A percentile compares a stretch with the other conserved stretches of the same genome.
phyloP scores from a whole-genome alignment of 768 basidiomycete genomes.

The Gloeophyllum trabeum region DNA sequence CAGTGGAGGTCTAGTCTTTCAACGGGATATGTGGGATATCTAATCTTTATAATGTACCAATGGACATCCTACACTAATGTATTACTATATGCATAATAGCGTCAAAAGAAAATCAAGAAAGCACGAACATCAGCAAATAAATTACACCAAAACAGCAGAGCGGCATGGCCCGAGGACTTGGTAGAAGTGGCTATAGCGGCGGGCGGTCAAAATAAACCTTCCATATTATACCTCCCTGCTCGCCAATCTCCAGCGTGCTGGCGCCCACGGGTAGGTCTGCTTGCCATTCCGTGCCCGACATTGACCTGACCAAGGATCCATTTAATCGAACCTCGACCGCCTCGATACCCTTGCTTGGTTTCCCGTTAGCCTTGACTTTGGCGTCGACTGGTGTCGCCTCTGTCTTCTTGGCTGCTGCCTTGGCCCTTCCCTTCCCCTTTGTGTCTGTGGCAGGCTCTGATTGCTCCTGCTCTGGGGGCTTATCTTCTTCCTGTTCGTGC shows the following conservation, averaged over 20 bases:
- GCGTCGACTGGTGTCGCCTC: not conserved
- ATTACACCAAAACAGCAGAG: not conserved
- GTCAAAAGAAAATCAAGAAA: not conserved
- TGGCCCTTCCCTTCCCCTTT: not conserved
- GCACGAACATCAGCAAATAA: not conserved
- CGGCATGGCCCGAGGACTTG: not conserved
- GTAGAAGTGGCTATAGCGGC: not conserved
- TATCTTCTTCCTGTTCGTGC: constrained; percentile 29
- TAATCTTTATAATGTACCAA: no score
- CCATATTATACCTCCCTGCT: constrained; percentile 59
- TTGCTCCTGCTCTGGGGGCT: not conserved
- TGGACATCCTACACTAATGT: no score
- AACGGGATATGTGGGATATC: no score
- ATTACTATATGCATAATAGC: not conserved
- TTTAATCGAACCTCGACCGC: constrained; percentile 58
- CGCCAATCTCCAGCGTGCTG: constrained; percentile 63
- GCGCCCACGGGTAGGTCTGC: constrained; percentile 45
- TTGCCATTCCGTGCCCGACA: constrained; percentile 44
- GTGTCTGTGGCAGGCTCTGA: not conserved
- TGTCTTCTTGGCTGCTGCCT: not conserved
- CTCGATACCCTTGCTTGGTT: constrained; percentile 7
- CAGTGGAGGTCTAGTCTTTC: no score
- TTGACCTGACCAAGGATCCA: constrained; percentile 35
- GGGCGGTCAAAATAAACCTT: constrained; percentile 39
- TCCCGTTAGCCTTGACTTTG: not conserved